A percentile compares a stretch with the other conserved stretches of the same genome.
These are phyloP conservation scores for Plasmodium berghei DNA, from an alignment of 169 alveolate species.

Conservation along the genomic window DNA sequence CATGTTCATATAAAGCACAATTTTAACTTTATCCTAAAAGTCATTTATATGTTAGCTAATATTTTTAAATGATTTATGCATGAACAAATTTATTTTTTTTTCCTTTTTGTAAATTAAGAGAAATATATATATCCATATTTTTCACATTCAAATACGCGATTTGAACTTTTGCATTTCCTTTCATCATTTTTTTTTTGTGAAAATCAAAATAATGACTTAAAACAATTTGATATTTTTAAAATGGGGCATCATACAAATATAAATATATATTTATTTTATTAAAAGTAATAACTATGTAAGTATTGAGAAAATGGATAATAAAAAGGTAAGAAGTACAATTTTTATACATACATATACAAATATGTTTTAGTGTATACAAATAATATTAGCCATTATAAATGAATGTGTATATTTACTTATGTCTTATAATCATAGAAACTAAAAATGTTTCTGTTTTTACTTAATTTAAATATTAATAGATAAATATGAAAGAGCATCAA, in stretches of 20 bases:
- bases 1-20: too few relatives aligned
- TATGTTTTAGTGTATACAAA: neutral
- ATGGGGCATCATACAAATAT: neutral
- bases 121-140: too few relatives aligned
- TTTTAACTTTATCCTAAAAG: too few relatives aligned
- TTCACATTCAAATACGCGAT: neutral
- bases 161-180: neutral
- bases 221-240: neutral
- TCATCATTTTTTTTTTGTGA: neutral
- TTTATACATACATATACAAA: neutral
- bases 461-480: constrained; percentile 14
- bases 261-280: neutral
- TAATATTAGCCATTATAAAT: neutral
- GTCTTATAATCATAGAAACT: neutral
- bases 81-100: too few relatives aligned
- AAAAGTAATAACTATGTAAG: constrained; percentile 16
- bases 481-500: constrained; percentile 62
- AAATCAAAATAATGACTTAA: constrained; percentile 20
- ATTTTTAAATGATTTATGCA: too few relatives aligned
- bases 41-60: too few relatives aligned
- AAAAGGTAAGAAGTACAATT: constrained; percentile 8
- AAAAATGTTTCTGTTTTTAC: neutral
- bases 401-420: neutral
- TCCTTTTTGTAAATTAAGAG: too few relatives aligned
- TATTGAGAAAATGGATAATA: constrained; percentile 39